Base-by-base conservation (phyloP, 805 yeast genomes). In the Scheffersomyces coipomensis region DNA sequence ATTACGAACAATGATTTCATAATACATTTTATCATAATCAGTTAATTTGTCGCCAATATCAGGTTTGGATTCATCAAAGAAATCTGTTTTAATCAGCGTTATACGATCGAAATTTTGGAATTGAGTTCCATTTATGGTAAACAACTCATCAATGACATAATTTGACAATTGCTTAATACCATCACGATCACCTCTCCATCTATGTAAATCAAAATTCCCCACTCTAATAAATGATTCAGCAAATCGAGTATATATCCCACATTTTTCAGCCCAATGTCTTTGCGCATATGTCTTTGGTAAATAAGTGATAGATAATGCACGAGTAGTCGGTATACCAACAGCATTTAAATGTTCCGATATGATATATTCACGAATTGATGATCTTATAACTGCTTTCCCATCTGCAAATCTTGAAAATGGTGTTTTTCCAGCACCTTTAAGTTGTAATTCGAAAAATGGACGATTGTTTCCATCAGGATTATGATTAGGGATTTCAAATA, bases 321-420 rank as follows among this genome's bases (percentile, higher is more conserved):
- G 70, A 0, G 97, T 83, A 0, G 95, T 71, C 2, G 97, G 97
- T 5, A 91, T 82, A 0, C 93, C 90, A 19, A 93, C 75, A 2
- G 87, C 84, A 55, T 85, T 60, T 37, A 93, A 66, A 19, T 87
- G 79, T 55, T 93, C 98, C 4, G 93, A 83, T 1, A 86, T 84
- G 35, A 91, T 71, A 43, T 86, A 90, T 57, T 91, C 99, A 25
- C 98, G 71, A 26, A 93, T 79, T 34, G 95, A 82, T 2, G 97
- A 88, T 44, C 97, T 66, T 23, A 91, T 53, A 5, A 89, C 95
- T 0, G 98, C 97, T 55, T 88, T 88, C 3, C 99, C 99, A 63
- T 91, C 99, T 0, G 97, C 98, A 71, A 90, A 91, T 43, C 99
- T 74, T 0, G 96, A 85, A 58, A 75, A 91, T 1, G 98, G 97